Base-by-base conservation (phyloP, 345 rosid genomes). In the Sapria himalayana region DNA sequence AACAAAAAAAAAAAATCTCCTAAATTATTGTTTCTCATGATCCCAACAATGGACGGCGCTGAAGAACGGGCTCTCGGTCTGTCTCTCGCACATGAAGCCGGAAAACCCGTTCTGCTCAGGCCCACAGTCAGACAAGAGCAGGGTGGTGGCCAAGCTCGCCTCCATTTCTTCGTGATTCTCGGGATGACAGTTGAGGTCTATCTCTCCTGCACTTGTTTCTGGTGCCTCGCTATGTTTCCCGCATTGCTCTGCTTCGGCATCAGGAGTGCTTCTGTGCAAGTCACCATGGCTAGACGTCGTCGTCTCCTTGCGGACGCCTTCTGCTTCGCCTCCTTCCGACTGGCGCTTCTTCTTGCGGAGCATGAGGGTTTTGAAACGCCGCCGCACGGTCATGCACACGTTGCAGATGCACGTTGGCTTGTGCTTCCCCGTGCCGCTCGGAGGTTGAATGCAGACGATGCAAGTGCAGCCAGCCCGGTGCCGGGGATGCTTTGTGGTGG, bases 381-480 rank as follows among this genome's bases (percentile, higher is more conserved):
- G 77, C 66, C 64, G 79, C 51, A 91, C 99, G 1, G 93, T 84
- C 77, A 71, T 53, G 73, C 99, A 91, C 35, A 84, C 99, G 17
- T 66, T 77, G 58, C 95, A 84, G 1, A 60, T 66, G 57, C 93
- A 91, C 6, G 60, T 58, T 0, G 92, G 59, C 32, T 75, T 77
- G 62, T 91, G 95, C 64, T 73, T 84, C 14, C 84, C 86, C 66
- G 73, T 80, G 36, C 99, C 99, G 36, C 99, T 84, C 20, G 99
- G 99, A 11, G 95, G 95, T 53, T 91, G 99, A 62, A 84, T 91
- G 67, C 99, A 89, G 7, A 84, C 93, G 8, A 91, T 91, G 69
- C 99, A 91, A 37, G 76, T 39, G 65, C 95, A 91, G 29, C 99
- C 99, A 22, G 81, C 71, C 9, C 93, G 58, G 58, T 91, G 99